Evolutionary conservation across 768 basidiomycete genomes (phyloP).

Genomic region (Candolleomyces efflorescens): DNA sequence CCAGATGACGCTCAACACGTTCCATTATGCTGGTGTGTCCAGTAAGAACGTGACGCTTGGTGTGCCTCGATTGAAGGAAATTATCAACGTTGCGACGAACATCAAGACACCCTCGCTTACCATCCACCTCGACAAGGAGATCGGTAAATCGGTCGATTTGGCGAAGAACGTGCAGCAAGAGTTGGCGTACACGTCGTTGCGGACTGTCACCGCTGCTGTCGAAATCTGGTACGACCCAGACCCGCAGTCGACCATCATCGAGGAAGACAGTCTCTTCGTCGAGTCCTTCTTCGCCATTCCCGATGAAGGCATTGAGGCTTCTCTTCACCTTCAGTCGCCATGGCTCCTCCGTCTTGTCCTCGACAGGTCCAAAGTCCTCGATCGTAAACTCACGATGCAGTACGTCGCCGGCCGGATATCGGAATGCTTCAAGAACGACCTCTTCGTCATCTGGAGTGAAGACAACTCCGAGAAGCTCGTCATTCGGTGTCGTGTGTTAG

Average conservation of each 20-base stretch:
- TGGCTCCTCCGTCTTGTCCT: slow-evolving; percentile 97
- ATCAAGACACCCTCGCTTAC: slow-evolving; percentile 98
- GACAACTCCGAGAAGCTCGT: slow-evolving; percentile 97
- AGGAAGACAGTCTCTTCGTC: slow-evolving; percentile 93
- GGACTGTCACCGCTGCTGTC: slow-evolving; percentile 90
- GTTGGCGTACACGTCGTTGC: slow-evolving; percentile 88
- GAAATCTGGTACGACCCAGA: slow-evolving; percentile 99
- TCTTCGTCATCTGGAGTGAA: slow-evolving; percentile 98
- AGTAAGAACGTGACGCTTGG: slow-evolving; percentile 99
- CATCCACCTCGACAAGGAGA: slow-evolving; percentile 78
- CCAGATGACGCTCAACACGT: slow-evolving; percentile 99
- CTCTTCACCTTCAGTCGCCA: slow-evolving; percentile 88
- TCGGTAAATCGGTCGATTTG: slow-evolving; percentile 51
- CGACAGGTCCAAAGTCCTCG: slow-evolving; percentile 96
- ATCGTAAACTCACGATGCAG: slow-evolving; percentile 92
- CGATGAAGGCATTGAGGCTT: slow-evolving; percentile 91
- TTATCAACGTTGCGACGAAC: slow-evolving; percentile 97
- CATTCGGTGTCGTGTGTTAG: slow-evolving; percentile 91
- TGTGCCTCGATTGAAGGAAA: slow-evolving; percentile 98
- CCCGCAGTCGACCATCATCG: slow-evolving; percentile 87
- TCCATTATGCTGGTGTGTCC: slow-evolving; percentile 99
- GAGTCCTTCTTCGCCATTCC: slow-evolving; percentile 99
- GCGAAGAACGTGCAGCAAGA: slow-evolving; percentile 93
- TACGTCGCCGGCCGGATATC: slow-evolving; percentile 92
- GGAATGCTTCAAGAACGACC: slow-evolving; percentile 90